These are phyloP conservation scores for Plasmodium vinckei DNA, from an alignment of 169 alveolate species.

Conservation along the genomic window DNA sequence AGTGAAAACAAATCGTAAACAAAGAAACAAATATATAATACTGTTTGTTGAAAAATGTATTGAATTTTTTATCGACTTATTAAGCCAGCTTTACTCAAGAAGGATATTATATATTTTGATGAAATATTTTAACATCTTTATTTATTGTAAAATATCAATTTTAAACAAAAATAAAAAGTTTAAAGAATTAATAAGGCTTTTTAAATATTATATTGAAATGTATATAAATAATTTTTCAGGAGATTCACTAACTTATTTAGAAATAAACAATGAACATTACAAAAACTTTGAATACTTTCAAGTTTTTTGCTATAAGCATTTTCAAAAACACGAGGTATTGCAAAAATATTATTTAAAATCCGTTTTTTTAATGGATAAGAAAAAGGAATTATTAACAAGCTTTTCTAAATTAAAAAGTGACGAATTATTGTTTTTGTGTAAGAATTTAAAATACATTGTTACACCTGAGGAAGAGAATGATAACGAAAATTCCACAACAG, in stretches of 20 bases:
- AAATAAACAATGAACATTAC: constrained; percentile 67
- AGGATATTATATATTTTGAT: constrained; percentile 48
- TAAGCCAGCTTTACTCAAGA: constrained; percentile 74
- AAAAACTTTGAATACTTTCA: constrained; percentile 65
- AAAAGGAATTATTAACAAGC: constrained; percentile 43
- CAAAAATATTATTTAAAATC: constrained; percentile 68
- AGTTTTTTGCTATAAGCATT: constrained; percentile 61
- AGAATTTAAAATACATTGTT: constrained; percentile 35
- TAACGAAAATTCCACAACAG: background rate
- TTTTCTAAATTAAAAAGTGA: constrained; percentile 36
- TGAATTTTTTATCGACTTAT: constrained; percentile 69
- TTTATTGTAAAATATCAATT: constrained; percentile 71
- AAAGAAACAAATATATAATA: constrained; percentile 8
- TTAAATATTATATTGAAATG: constrained; percentile 65
- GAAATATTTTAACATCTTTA: constrained; percentile 62
- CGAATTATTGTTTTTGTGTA: constrained; percentile 43
- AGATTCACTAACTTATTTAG: constrained; percentile 50
- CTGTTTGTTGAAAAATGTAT: constrained; percentile 70
- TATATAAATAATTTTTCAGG: constrained; percentile 74
- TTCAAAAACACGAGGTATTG: constrained; percentile 42
- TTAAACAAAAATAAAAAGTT: constrained; percentile 51
- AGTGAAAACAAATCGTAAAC: background rate
- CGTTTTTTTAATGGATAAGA: constrained; percentile 71
- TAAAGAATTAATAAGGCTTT: constrained; percentile 46
- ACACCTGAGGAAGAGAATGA: background rate